Percentiles rank a stretch among this genome's conserved stretches.
phyloP scores from a whole-genome alignment of 352 stramenopile species.

The Globisporangium heterothallicum region DNA sequence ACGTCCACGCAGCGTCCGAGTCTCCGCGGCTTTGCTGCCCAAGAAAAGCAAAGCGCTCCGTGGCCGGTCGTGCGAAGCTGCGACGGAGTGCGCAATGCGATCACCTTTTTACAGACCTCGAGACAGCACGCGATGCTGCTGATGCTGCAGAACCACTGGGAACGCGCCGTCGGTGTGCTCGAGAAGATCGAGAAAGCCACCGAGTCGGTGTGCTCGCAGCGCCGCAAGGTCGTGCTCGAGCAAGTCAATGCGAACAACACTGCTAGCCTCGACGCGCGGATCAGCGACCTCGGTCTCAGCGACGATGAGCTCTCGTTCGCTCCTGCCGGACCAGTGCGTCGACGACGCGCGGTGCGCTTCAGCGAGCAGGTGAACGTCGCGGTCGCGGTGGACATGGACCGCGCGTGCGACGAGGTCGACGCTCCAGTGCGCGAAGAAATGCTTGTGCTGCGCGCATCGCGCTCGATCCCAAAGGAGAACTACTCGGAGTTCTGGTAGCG shows the following conservation, averaged over 20 bases:
- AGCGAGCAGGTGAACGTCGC: slow-evolving; percentile 44
- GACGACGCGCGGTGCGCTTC: slow-evolving; percentile 46
- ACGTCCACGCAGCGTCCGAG: slow-evolving; percentile 12
- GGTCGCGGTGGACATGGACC: slow-evolving; percentile 61
- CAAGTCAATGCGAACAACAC: slow-evolving; percentile 43
- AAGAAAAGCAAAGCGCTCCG: slow-evolving; percentile 5
- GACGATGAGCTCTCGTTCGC: not conserved
- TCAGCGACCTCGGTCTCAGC: slow-evolving; percentile 26
- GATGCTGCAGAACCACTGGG: slow-evolving; percentile 77
- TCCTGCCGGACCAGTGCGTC: not conserved
- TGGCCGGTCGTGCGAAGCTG: slow-evolving; percentile 51
- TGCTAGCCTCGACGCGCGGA: slow-evolving; percentile 20
- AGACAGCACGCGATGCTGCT: slow-evolving; percentile 67
- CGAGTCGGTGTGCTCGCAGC: slow-evolving; percentile 58
- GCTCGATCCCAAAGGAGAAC: slow-evolving; percentile 65
- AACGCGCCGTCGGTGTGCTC: slow-evolving; percentile 60
- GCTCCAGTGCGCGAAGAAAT: slow-evolving; percentile 66
- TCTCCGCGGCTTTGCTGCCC: not conserved
- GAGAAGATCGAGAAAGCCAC: slow-evolving; percentile 72
- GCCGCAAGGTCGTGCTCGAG: slow-evolving; percentile 59
- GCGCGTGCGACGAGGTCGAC: slow-evolving; percentile 35
- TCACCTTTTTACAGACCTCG: slow-evolving; percentile 62
- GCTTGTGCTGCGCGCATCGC: slow-evolving; percentile 68
- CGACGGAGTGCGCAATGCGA: slow-evolving; percentile 56
- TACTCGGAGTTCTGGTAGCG: slow-evolving; percentile 69